Evolutionary conservation across 306 rosid genomes (phyloP), one percentile per base, ranked within the genome.

Genomic region (Trifolium fragiferum): DNA sequence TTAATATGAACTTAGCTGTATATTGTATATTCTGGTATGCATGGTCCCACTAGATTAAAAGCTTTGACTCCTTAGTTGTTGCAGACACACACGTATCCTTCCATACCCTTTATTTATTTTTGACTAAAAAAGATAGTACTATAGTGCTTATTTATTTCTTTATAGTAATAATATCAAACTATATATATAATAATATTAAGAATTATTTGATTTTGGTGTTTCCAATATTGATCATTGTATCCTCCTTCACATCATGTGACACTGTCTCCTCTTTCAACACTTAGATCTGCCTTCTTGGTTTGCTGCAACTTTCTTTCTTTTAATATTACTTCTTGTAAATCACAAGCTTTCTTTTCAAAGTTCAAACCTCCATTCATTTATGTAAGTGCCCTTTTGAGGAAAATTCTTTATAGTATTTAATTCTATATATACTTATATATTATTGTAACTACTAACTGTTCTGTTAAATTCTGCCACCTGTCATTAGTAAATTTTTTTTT

Each of bases 241-340:
- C 83, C 16, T 2, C 7, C 58, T 16, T 38, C 47, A 10, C 41
- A 40, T 81, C 86, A 83, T 72, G 80, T 74, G 84, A 46, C 57
- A 54, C 58, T 84, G 85, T 72, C 88, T 72, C 82, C 54, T 73
- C 73, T 69, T 44, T 46, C 10, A 4, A 37, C 46, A 30, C 46
- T 41, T 73, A 82, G 91, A 64, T 62, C 85, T 16, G 10, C 46
- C 23, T 78, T 76, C 43, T 64, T 78, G 19, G 40, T 18, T 50
- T 13, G 23, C 30, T 82, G 73, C 20, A 62, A 77, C 46, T 72
- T 80, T 82, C 67, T 21, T n/a, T 30, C 20, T 9, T 19, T 50
- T 50, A 63, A 6, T 25, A n/a, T 16, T 50, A 61, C 2, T 55
- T 82, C 47, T 67, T 69, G 27, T 61, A 60, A 73, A 50, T 7